Percentiles rank a stretch among this genome's conserved stretches.
Evolutionary conservation across 176 grass and related monocot species (phyloP).

Genomic region (Typha latifolia): DNA sequence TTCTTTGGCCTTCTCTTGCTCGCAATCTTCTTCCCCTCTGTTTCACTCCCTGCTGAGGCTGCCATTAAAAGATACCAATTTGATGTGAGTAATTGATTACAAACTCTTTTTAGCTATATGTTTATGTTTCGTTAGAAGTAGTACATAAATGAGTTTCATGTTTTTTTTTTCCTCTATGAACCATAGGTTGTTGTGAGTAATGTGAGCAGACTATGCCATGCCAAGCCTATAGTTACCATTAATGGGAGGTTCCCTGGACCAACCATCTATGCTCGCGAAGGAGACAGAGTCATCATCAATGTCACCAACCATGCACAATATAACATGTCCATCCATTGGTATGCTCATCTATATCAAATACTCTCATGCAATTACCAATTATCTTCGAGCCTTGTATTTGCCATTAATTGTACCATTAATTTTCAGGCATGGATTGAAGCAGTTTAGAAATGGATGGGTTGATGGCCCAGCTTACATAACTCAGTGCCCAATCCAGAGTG

Average conservation of each 20-base stretch:
- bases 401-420: background rate
- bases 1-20: too few relatives aligned
- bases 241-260: background rate
- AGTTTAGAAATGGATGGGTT: slow-evolving; percentile 44
- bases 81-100: too few relatives aligned
- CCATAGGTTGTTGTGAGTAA: too few relatives aligned
- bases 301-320: slow-evolving; percentile 1
- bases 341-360: background rate
- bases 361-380: background rate
- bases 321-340: slow-evolving; percentile 7
- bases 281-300: slow-evolving; percentile 8
- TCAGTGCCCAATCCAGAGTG: slow-evolving; percentile 40
- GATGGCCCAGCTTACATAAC: slow-evolving; percentile 47
- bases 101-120: too few relatives aligned
- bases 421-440: slow-evolving; percentile 44
- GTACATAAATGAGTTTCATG: too few relatives aligned
- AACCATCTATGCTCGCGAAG: slow-evolving; percentile 1
- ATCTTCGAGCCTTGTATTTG: background rate
- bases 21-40: too few relatives aligned
- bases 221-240: too few relatives aligned
- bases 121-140: too few relatives aligned
- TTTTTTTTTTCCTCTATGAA: too few relatives aligned
- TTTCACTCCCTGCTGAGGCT: too few relatives aligned
- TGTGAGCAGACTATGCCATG: too few relatives aligned
- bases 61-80: too few relatives aligned